Percentiles rank a stretch among this genome's conserved stretches.
Evolutionary conservation across 148 eudicot species (phyloP).

Genomic region (Dysphania ambrosioides): DNA sequence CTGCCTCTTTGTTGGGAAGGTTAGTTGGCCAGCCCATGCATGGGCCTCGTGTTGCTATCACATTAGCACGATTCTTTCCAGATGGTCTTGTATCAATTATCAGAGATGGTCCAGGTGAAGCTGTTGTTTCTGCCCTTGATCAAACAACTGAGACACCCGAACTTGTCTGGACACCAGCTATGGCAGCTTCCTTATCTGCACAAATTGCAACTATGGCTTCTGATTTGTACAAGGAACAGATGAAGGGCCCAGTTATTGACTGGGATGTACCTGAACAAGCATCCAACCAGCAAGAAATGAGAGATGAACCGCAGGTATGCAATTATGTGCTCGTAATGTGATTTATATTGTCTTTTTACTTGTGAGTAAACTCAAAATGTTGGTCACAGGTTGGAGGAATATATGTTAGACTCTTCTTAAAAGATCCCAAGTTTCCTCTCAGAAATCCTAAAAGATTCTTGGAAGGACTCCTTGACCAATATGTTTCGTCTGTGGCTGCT

Average conservation of each 20-base stretch:
- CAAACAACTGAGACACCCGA: slow-evolving; percentile 99
- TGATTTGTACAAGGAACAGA: slow-evolving; percentile 84
- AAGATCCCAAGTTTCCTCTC: slow-evolving; percentile 96
- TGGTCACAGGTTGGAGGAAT: slow-evolving; percentile 87
- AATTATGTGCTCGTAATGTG: slow-evolving; percentile 15
- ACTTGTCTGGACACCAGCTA: slow-evolving; percentile 99
- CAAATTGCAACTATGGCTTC: slow-evolving; percentile 95
- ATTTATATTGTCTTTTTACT: slow-evolving; percentile 6
- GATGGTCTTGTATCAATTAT: slow-evolving; percentile 90
- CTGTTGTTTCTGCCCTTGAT: slow-evolving; percentile 81
- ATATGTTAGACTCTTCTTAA: slow-evolving; percentile 87
- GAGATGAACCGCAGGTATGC: slow-evolving; percentile 96
- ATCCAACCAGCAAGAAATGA: slow-evolving; percentile 88
- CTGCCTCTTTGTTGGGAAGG: slow-evolving; percentile 92
- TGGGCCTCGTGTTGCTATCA: slow-evolving; percentile 96
- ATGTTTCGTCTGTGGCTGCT: slow-evolving; percentile 92
- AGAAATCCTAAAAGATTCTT: slow-evolving; percentile 93
- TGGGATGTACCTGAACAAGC: slow-evolving; percentile 99
- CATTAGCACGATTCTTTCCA: slow-evolving; percentile 89
- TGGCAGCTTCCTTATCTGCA: slow-evolving; percentile 96
- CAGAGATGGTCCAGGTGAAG: slow-evolving; percentile 99
- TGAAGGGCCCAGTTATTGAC: slow-evolving; percentile 90
- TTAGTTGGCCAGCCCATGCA: slow-evolving; percentile 98
- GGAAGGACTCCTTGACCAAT: slow-evolving; percentile 94
- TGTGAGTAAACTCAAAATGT: slow-evolving; percentile 15